Evolutionary conservation across 352 stramenopile genomes (phyloP).

Genomic region (Phytopythium ostracodes): DNA sequence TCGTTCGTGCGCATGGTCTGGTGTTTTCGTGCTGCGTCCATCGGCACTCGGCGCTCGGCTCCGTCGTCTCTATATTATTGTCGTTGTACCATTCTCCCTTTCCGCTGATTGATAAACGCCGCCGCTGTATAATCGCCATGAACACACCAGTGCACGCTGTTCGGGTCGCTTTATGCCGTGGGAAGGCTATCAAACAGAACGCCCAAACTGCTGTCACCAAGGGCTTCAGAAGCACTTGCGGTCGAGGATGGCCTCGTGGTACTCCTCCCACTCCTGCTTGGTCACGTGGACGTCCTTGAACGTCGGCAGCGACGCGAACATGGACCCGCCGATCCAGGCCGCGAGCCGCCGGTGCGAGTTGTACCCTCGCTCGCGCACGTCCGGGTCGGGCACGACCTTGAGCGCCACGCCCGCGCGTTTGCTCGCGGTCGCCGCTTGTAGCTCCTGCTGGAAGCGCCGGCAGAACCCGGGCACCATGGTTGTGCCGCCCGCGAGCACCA

Average conservation of each 20-base stretch:
- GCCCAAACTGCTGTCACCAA: no score
- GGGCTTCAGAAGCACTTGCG: slow-evolving; percentile 84
- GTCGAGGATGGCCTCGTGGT: slow-evolving; percentile 81
- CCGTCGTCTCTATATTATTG: neutral
- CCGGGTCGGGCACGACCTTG: slow-evolving; percentile 76
- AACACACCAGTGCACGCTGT: neutral
- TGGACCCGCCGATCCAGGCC: slow-evolving; percentile 87
- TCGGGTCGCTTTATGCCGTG: neutral
- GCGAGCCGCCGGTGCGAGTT: slow-evolving; percentile 83
- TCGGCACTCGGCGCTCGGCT: neutral
- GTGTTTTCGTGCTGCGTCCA: neutral
- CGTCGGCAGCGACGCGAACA: slow-evolving; percentile 85
- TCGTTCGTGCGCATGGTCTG: no score
- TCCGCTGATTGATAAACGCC: neutral
- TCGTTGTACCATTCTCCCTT: neutral
- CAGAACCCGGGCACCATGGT: slow-evolving; percentile 81
- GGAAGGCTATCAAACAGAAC: slow-evolving; percentile 26
- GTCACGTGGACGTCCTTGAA: slow-evolving; percentile 88
- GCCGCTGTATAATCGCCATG: neutral
- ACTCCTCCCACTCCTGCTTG: slow-evolving; percentile 89
- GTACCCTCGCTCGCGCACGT: slow-evolving; percentile 78
- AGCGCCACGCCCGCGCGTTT: slow-evolving; percentile 15
- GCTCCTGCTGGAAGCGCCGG: slow-evolving; percentile 78
- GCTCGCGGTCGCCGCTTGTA: slow-evolving; percentile 28
- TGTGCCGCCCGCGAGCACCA: slow-evolving; percentile 81